These are phyloP conservation scores for Flaveria robusta DNA, from an alignment of 129 eudicot genomes.

Conservation along the genomic window DNA sequence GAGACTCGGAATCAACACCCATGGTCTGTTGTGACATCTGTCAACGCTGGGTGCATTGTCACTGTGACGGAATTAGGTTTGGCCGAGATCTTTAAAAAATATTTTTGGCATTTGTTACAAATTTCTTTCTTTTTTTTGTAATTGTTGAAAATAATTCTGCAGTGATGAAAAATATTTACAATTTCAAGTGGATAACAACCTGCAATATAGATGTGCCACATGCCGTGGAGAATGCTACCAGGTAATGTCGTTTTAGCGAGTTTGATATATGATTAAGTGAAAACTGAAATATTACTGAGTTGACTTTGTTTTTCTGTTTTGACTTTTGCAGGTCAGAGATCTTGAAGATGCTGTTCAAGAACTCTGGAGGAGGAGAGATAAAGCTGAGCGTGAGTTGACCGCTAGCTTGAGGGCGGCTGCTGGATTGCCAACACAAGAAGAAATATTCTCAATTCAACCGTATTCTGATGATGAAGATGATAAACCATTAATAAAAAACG, in stretches of 20 bases:
- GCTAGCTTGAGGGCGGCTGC: slow-evolving; percentile 88
- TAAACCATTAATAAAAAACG: slow-evolving; percentile 48
- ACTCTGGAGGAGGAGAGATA: slow-evolving; percentile 90
- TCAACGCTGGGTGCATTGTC: slow-evolving; percentile 94
- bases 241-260: slow-evolving; percentile 38
- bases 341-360: slow-evolving; percentile 93
- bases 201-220: slow-evolving; percentile 84
- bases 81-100: not conserved
- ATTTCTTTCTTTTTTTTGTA: slow-evolving; percentile 1
- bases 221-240: slow-evolving; percentile 91
- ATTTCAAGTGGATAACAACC: slow-evolving; percentile 81
- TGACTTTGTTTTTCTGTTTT: not conserved
- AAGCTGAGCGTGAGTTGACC: slow-evolving; percentile 69
- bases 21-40: slow-evolving; percentile 96
- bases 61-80: slow-evolving; percentile 89
- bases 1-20: slow-evolving; percentile 97
- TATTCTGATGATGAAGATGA: slow-evolving; percentile 82
- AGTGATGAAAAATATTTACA: slow-evolving; percentile 87
- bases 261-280: not conserved
- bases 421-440: slow-evolving; percentile 92
- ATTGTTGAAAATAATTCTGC: slow-evolving; percentile 29
- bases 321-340: slow-evolving; percentile 54
- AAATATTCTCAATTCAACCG: slow-evolving; percentile 72
- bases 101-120: not conserved
- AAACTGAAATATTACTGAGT: not conserved